Evolutionary conservation across 1,284 basidiomycete genomes (phyloP).

Genomic region (Pyrrhoderma lamaoense): DNA sequence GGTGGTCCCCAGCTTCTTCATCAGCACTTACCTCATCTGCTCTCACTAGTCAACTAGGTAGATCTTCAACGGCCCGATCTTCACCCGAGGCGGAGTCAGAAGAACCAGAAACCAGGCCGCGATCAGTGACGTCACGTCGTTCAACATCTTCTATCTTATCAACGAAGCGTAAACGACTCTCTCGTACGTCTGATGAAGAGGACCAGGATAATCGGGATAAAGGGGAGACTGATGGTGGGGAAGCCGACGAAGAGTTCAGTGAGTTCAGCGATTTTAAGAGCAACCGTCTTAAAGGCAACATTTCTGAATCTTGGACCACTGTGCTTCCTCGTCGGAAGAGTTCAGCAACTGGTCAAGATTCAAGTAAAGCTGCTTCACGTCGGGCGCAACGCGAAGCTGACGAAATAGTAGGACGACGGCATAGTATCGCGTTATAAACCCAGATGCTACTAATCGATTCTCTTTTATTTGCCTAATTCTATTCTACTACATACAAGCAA

Average conservation of each 20-base stretch:
- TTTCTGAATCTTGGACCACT: slow-evolving; percentile 40
- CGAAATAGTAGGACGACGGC: slow-evolving; percentile 27
- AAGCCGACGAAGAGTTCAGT: slow-evolving; percentile 59
- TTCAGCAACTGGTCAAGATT: neutral
- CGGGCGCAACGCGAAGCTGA: slow-evolving; percentile 31
- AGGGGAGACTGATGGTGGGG: slow-evolving; percentile 51
- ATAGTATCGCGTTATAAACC: slow-evolving; percentile 35
- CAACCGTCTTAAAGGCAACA: no score
- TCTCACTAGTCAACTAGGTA: neutral
- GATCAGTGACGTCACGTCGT: slow-evolving; percentile 9
- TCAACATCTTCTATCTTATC: slow-evolving; percentile 20
- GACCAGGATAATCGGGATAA: slow-evolving; percentile 32
- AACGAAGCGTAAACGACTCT: slow-evolving; percentile 15
- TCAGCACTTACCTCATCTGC: slow-evolving; percentile 3
- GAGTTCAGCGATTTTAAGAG: slow-evolving; percentile 37
- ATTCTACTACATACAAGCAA: no score
- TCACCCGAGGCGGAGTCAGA: slow-evolving; percentile 2
- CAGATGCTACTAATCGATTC: slow-evolving; percentile 16
- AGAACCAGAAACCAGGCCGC: slow-evolving; percentile 4
- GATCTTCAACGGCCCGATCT: neutral
- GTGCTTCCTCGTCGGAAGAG: slow-evolving; percentile 30
- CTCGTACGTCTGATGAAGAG: slow-evolving; percentile 20
- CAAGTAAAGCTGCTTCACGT: slow-evolving; percentile 29
- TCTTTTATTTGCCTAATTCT: neutral
- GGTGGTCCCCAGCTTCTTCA: slow-evolving; percentile 27